Conservation (phyloP, 352 stramenopile species). For the Pilasporangium apinafurcum region DNA sequence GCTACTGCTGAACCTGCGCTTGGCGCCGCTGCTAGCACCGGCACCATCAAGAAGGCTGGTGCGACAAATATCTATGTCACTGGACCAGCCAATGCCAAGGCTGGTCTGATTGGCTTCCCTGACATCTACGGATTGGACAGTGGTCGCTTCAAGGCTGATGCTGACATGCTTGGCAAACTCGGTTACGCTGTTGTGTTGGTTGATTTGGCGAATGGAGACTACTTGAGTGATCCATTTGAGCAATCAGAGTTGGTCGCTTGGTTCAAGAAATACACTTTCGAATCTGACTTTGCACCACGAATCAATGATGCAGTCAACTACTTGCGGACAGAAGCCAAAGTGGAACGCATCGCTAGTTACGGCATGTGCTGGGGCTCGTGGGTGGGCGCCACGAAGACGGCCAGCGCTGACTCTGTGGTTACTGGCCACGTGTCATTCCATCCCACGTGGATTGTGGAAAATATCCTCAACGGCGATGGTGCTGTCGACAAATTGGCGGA, state of each 20-base stretch:
- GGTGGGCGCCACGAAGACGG: conserved; percentile 50
- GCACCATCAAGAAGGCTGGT: conserved; percentile 62
- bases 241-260: conserved; percentile 30
- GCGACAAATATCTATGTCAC: conserved; percentile 70
- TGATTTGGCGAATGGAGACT: conserved; percentile 60
- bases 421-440: conserved; percentile 77
- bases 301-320: conserved; percentile 74
- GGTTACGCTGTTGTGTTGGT: conserved; percentile 73
- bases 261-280: conserved; percentile 69
- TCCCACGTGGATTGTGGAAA: conserved; percentile 72
- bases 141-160: conserved; percentile 72
- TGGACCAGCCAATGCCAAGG: conserved; percentile 51
- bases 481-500: conserved; percentile 66
- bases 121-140: conserved; percentile 80
- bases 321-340: conserved; percentile 54
- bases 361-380: conserved; percentile 83
- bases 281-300: conserved; percentile 29
- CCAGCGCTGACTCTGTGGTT: conserved; percentile 35
- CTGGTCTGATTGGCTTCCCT: conserved; percentile 60
- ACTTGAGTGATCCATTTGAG: conserved; percentile 39
- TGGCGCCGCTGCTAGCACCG: conserved; percentile 29
- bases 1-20: conserved; percentile 54
- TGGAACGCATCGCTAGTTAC: conserved; percentile 61
- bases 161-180: conserved; percentile 63
- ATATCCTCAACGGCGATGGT: conserved; percentile 64